A percentile compares a stretch with the other conserved stretches of the same genome.
Evolutionary conservation across 805 yeast species (phyloP).

Genomic region (Candida manassasensis): DNA sequence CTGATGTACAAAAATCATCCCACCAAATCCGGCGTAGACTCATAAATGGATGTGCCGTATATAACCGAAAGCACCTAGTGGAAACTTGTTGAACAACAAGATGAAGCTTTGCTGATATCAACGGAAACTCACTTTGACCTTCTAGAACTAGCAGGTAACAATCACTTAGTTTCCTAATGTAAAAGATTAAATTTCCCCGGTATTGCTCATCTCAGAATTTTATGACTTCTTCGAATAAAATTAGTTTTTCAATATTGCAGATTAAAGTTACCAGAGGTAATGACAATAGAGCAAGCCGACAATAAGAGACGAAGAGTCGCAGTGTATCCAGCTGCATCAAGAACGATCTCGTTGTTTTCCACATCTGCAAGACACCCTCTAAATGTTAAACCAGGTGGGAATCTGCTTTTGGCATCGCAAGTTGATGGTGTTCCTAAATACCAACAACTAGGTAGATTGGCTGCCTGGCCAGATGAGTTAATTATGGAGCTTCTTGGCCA

Average conservation of each 20-base stretch:
- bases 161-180: too few relatives aligned
- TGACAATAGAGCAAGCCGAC: slow-evolving; percentile 4
- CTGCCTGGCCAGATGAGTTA: slow-evolving; percentile 58
- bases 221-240: too few relatives aligned
- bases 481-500: slow-evolving; percentile 48
- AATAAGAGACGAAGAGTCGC: slow-evolving; percentile 4
- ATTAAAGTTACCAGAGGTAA: not conserved
- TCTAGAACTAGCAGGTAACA: too few relatives aligned
- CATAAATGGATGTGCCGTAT: too few relatives aligned
- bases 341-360: slow-evolving; percentile 17
- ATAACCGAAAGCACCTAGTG: too few relatives aligned
- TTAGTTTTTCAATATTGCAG: too few relatives aligned
- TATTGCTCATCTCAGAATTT: too few relatives aligned
- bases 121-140: too few relatives aligned
- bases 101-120: too few relatives aligned
- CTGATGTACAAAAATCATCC: not conserved
- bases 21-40: not conserved
- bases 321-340: slow-evolving; percentile 9
- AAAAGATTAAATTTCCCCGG: too few relatives aligned
- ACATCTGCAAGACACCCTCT: slow-evolving; percentile 56
- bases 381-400: slow-evolving; percentile 74
- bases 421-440: slow-evolving; percentile 14
- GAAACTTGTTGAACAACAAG: too few relatives aligned
- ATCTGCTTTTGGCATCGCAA: slow-evolving; percentile 38
- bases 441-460: slow-evolving; percentile 50